Base-by-base conservation (phyloP, 495 filamentous ascomycete genomes). In the Hyaloscypha finlandica region DNA sequence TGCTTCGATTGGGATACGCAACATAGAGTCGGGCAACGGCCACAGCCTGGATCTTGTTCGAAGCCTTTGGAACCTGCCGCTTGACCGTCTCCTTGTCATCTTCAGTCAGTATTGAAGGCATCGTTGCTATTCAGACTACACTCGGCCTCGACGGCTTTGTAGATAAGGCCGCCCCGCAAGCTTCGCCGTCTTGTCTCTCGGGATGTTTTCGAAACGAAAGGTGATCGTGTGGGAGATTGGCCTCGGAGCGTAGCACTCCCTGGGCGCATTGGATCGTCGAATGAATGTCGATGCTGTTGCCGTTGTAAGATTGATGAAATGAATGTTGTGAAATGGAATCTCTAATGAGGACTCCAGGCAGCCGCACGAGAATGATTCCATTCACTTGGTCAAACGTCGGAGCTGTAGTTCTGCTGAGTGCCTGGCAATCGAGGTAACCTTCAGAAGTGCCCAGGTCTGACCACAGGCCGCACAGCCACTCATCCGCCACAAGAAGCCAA, bases 11-110 rank as follows among this genome's bases (percentile, higher is more conserved):
- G 19, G 95, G 95, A 76, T 97, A 89, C 69, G 94, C 93, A 74
- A 98, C 85, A 78, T 97, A 98, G 70, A 99, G 91, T 74, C 90
- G 89, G 68, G 92, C 96, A 71, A 98, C 92, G 74, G 92, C 94
- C 73, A 92, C 93, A 65, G 92, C 92, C 62, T 92, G 89, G 79
- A 98, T 97, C 81, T 97, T 97, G 86, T 97, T 98, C 70, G 90
- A 86, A 61, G 92, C 82, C 74, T 94, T 96, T 51, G 95, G 93
- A 35, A 99, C 92, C 65, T 87, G 88, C 75, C 95, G 87, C 80
- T 94, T 93, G 77, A 99, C 92, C 51, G 87, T 93, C 75, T 95
- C 89, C 83, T 94, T 96, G 80, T 99, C 95, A 70, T 92, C 88
- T 71, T 96, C 93, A 70, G 79, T 90, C 37, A 99, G 85, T 61